Conservation (phyloP, 2,329 filamentous ascomycete genomes). For the Ophiocordyceps camponoti-leonardi region DNA sequence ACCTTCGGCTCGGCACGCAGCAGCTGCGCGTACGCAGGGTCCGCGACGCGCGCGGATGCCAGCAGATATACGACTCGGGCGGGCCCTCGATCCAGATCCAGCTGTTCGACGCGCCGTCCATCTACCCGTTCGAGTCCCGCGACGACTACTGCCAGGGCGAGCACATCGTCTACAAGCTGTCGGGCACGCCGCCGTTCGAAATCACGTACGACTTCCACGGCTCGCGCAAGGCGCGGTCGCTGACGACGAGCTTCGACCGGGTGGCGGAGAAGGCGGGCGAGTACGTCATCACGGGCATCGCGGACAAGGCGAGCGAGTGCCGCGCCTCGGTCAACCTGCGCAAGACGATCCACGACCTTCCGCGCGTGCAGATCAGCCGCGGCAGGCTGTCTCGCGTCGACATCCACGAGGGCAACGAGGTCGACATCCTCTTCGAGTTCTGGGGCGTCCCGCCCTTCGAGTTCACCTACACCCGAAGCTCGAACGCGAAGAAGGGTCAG, state of each 20-base stretch:
- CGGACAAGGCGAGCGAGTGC: slow-evolving; percentile 79
- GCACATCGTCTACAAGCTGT: slow-evolving; percentile 78
- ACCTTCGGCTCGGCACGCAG: slow-evolving; percentile 78
- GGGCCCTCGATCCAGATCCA: slow-evolving; percentile 73
- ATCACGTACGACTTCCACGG: slow-evolving; percentile 84
- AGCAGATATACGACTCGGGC: slow-evolving; percentile 54
- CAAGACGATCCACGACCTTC: slow-evolving; percentile 81
- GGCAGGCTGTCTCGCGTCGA: slow-evolving; percentile 69
- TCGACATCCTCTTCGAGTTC: slow-evolving; percentile 88
- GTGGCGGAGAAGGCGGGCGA: slow-evolving; percentile 81
- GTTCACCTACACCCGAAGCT: slow-evolving; percentile 88
- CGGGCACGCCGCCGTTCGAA: slow-evolving; percentile 81
- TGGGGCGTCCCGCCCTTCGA: slow-evolving; percentile 92
- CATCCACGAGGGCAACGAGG: slow-evolving; percentile 91
- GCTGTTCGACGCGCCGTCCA: slow-evolving; percentile 82
- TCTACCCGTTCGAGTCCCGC: slow-evolving; percentile 71
- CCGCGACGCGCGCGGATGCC: slow-evolving; percentile 72
- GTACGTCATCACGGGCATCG: slow-evolving; percentile 73
- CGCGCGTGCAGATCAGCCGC: slow-evolving; percentile 76
- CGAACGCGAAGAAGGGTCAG: slow-evolving; percentile 66
- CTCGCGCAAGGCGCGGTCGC: slow-evolving; percentile 60
- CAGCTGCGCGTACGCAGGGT: slow-evolving; percentile 80
- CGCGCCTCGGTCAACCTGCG: slow-evolving; percentile 60
- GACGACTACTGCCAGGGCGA: slow-evolving; percentile 92
- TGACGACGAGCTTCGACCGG: slow-evolving; percentile 74